phyloP scores from a whole-genome alignment of 768 basidiomycete species.

The Pisolithus albus region DNA sequence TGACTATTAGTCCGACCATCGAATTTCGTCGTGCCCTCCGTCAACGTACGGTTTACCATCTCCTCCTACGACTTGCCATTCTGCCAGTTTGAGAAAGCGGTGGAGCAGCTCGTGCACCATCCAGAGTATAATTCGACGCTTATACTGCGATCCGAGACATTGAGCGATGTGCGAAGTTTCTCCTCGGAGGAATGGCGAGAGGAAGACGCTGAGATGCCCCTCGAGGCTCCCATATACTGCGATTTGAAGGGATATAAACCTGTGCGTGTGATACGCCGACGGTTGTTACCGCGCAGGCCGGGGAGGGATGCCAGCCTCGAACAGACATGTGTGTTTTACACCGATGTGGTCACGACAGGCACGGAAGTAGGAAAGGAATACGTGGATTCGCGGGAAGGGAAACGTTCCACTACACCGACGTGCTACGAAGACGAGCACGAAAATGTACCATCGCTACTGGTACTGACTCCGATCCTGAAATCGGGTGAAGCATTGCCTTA shows the following conservation, averaged over 20 bases:
- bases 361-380: background rate
- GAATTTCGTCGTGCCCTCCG: no score
- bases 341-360: background rate
- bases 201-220: slow-evolving; percentile 30
- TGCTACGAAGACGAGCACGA: slow-evolving; percentile 15
- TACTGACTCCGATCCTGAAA: slow-evolving; percentile 53
- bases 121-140: slow-evolving; percentile 92
- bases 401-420: slow-evolving; percentile 3
- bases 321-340: slow-evolving; percentile 74
- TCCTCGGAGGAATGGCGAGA: slow-evolving; percentile 4
- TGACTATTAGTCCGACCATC: background rate
- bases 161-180: slow-evolving; percentile 21
- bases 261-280: slow-evolving; percentile 54
- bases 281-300: slow-evolving; percentile 71
- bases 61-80: background rate
- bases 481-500: slow-evolving; percentile 58
- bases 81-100: slow-evolving; percentile 62
- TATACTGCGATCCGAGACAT: slow-evolving; percentile 75
- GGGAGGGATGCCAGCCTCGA: slow-evolving; percentile 66
- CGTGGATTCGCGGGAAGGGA: background rate
- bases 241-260: slow-evolving; percentile 32
- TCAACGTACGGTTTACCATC: no score
- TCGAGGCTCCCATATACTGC: slow-evolving; percentile 25
- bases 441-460: slow-evolving; percentile 31
- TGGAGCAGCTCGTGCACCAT: slow-evolving; percentile 72